These are phyloP conservation scores for Gnomoniopsis sp. DNA, from an alignment of 2,329 filamentous ascomycete genomes.

Conservation along the genomic window DNA sequence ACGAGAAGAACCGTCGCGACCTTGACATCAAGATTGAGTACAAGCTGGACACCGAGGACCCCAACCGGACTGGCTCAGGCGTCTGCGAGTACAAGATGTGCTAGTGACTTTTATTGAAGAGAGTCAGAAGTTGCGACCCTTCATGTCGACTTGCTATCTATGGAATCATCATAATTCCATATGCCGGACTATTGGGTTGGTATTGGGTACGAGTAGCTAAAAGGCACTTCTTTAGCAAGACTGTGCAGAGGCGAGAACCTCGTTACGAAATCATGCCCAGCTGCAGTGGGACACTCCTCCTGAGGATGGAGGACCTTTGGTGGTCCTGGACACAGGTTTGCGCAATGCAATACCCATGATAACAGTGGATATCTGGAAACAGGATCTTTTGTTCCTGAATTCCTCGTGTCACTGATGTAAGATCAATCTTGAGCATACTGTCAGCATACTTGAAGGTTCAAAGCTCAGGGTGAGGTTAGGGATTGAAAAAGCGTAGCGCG, in stretches of 20 bases:
- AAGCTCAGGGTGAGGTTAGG: too few species aligned
- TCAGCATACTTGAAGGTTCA: not conserved
- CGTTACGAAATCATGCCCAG: too few species aligned
- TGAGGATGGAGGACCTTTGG: not conserved
- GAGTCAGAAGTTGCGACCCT: not conserved
- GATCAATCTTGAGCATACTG: not conserved
- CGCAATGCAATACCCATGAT: not conserved
- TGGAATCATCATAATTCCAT: too few species aligned
- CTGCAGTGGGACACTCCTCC: too few species aligned
- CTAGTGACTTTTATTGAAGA: conserved; percentile 32
- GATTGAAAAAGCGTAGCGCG: not conserved
- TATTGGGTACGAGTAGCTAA: too few species aligned
- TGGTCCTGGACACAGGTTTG: not conserved
- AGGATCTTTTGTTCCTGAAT: not conserved
- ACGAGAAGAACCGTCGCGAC: conserved; percentile 90
- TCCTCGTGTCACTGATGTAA: not conserved
- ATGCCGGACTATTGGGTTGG: too few species aligned
- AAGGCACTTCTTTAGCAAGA: too few species aligned
- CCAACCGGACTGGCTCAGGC: conserved; percentile 65
- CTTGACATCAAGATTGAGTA: conserved; percentile 89
- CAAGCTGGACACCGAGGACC: conserved; percentile 72
- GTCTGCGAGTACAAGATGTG: conserved; percentile 78
- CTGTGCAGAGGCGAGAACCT: too few species aligned
- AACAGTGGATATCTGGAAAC: not conserved
- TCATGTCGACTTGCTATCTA: not conserved